Base-by-base conservation (phyloP, 495 filamentous ascomycete species). In the Hyaloscypha bicolor region DNA sequence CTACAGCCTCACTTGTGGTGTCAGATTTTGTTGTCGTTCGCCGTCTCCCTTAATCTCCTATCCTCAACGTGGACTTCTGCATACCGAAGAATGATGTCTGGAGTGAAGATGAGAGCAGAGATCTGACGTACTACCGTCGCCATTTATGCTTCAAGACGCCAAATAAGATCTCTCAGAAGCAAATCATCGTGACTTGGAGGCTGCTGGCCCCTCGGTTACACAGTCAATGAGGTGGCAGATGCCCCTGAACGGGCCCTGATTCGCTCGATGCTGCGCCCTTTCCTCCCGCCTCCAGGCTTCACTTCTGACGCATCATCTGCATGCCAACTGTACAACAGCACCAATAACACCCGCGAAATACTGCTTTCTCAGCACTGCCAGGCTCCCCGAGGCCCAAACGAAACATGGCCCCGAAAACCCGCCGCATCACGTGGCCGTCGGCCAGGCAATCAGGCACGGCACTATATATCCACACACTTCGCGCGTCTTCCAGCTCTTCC, bases 191-290 rank as follows among this genome's bases (percentile, higher is more conserved):
- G 35, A 37, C 35, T 37, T 37, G 35, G 12, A 37, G 35, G 35
- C 35, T 37, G 35, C 35, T 56, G 53, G 21, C 53, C 25, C 19
- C 22, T 31, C 22, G 53, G 22, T 29, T 56, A 56, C 53, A 56
- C 53, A 29, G 29, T 31, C 53, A 56, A 56, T 56, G 53, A 56
- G 21, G 53, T 56, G 53, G 21, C 22, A 29, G 21, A 9, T 56
- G 3, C 53, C 53, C 53, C 53, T 56, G 53, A 31, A 33, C 56
- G 56, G 21, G 9, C 55, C 63, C 53, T 65, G 53, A 66, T 60
- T 66, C 64, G 64, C 64, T 60, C 33, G 56, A 35, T 66, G 64
- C 64, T 66, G n/a, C 64, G 64, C 64, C 64, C n/a, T 14, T 31
- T 45, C 31, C 22, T 48, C 29, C 63, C 19, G 30, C 29, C 1